These are phyloP conservation scores for Boletus speciosus DNA, from an alignment of 768 basidiomycete genomes.

Conservation along the genomic window DNA sequence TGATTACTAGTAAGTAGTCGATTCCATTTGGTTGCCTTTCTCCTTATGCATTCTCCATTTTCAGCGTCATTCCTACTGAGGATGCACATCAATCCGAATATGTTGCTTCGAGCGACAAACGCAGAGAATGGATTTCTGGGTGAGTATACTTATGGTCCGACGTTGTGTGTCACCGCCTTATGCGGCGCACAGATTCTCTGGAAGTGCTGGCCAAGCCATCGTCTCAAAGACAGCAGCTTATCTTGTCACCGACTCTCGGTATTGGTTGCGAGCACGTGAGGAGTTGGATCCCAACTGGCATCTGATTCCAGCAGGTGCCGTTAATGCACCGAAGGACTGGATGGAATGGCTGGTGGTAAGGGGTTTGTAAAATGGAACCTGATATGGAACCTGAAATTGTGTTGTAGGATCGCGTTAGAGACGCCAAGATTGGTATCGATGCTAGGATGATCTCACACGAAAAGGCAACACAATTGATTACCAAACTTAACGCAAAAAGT, in stretches of 20 bases:
- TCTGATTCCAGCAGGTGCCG: conserved; percentile 53
- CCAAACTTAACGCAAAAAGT: conserved; percentile 48
- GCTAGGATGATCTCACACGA: conserved; percentile 79
- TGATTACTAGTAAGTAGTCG: conserved; percentile 67
- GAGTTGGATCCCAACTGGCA: conserved; percentile 76
- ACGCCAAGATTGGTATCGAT: conserved; percentile 72
- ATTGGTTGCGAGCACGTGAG: conserved; percentile 74
- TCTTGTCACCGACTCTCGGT: conserved; percentile 75
- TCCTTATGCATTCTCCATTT: conserved; percentile 7
- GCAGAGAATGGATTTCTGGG: conserved; percentile 77
- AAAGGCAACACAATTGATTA: conserved; percentile 58
- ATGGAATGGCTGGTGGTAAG: conserved; percentile 71
- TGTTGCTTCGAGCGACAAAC: conserved; percentile 70
- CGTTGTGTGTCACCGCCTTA: conserved; percentile 17
- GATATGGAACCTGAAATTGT: conserved; percentile 3
- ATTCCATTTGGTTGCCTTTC: background rate
- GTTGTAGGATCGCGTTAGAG: conserved; percentile 37
- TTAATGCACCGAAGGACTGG: conserved; percentile 65
- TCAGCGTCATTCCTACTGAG: conserved; percentile 72
- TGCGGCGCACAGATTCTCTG: conserved; percentile 48
- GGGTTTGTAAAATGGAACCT: conserved; percentile 3
- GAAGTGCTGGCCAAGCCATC: conserved; percentile 69
- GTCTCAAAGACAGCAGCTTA: conserved; percentile 66
- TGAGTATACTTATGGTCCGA: conserved; percentile 39
- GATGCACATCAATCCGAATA: conserved; percentile 86